phyloP scores from a whole-genome alignment of 2,329 filamentous ascomycete species.

The Trichoderma atrobrunneum region DNA sequence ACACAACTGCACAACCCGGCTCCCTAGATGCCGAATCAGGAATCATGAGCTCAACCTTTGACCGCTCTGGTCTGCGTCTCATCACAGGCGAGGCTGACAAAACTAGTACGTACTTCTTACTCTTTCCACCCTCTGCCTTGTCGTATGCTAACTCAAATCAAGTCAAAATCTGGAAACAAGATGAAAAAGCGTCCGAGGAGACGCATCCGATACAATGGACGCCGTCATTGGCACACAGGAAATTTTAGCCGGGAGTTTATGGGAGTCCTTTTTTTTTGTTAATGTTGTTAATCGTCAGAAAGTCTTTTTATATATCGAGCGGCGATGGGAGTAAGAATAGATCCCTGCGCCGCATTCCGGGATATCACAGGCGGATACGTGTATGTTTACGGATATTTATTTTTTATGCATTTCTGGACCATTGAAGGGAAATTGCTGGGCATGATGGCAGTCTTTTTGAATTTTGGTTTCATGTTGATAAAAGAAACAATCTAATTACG shows the following conservation, averaged over 20 bases:
- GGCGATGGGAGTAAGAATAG: background rate
- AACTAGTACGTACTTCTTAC: constrained; percentile 58
- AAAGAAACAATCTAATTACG: background rate
- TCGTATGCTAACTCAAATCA: constrained; percentile 27
- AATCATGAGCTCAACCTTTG: constrained; percentile 91
- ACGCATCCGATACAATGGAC: constrained; percentile 92
- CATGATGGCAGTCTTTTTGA: background rate
- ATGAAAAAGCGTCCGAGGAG: constrained; percentile 86
- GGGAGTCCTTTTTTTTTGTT: background rate
- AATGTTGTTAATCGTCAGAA: background rate
- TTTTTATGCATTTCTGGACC: background rate
- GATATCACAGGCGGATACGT: background rate
- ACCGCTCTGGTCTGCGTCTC: constrained; percentile 80
- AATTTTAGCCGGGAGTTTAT: constrained; percentile 52
- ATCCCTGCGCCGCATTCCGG: background rate
- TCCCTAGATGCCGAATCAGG: constrained; percentile 92
- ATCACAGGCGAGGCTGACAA: constrained; percentile 97
- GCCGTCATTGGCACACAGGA: constrained; percentile 72
- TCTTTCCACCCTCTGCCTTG: too few species aligned
- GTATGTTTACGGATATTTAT: background rate
- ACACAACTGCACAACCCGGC: constrained; percentile 90
- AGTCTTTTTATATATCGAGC: background rate
- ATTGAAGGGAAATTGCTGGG: background rate
- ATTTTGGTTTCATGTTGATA: background rate
- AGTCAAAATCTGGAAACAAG: constrained; percentile 94